A percentile compares a stretch with the other conserved stretches of the same genome.
Conservation (phyloP, 2,329 filamentous ascomycete species). For the Pyricularia pennisetigena region DNA sequence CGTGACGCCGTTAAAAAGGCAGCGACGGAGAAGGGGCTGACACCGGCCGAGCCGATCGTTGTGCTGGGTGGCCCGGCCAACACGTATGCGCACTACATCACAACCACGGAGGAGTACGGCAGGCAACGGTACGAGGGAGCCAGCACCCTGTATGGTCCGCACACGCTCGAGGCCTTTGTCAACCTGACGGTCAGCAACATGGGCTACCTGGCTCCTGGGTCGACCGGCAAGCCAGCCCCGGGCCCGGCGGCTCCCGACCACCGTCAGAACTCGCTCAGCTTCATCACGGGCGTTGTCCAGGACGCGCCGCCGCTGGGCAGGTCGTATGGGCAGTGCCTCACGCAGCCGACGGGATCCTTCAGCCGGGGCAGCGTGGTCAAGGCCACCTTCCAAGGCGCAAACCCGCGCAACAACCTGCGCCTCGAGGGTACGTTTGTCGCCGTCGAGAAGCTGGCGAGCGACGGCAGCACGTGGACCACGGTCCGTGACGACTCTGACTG, state of each 20-base stretch:
- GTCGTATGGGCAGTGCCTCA: constrained; percentile 54
- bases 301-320: constrained; percentile 59
- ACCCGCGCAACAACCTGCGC: constrained; percentile 76
- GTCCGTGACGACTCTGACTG: constrained; percentile 75
- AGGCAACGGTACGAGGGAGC: constrained; percentile 93
- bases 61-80: constrained; percentile 86
- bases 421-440: constrained; percentile 69
- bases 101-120: constrained; percentile 69
- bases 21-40: constrained; percentile 28
- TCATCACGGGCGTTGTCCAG: constrained; percentile 70
- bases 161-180: constrained; percentile 79
- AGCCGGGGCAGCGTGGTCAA: constrained; percentile 46
- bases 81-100: constrained; percentile 76
- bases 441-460: constrained; percentile 51
- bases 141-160: constrained; percentile 76
- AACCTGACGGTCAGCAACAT: constrained; percentile 71
- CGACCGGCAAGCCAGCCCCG: constrained; percentile 29
- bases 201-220: constrained; percentile 47
- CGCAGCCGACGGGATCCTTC: constrained; percentile 42
- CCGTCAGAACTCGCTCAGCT: constrained; percentile 61
- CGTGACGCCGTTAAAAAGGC: constrained; percentile 54
- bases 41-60: constrained; percentile 52
- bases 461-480: constrained; percentile 43
- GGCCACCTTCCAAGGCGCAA: constrained; percentile 72
- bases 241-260: constrained; percentile 71